Evolutionary conservation across 495 filamentous ascomycete genomes (phyloP).

Genomic region (Penicillium egyptiacum): DNA sequence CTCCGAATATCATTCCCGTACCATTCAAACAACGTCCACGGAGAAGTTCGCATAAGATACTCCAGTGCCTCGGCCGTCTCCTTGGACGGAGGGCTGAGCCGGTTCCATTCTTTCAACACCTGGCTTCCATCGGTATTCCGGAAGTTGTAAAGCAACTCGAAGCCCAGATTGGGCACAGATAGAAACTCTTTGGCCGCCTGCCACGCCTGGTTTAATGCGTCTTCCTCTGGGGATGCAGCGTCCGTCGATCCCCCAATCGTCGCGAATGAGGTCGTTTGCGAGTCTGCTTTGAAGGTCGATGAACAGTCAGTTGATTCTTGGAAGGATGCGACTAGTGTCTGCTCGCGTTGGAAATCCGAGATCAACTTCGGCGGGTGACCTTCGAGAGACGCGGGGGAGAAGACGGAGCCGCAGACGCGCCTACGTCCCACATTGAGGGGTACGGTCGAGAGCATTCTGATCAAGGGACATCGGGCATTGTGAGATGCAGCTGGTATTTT

Average conservation of each 20-base stretch:
- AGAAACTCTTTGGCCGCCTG: slow-evolving; percentile 64
- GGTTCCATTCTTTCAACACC: slow-evolving; percentile 33
- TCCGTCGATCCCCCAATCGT: slow-evolving; percentile 8
- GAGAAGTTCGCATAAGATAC: slow-evolving; percentile 32
- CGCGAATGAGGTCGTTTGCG: slow-evolving; percentile 16
- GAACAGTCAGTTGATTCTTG: slow-evolving; percentile 17
- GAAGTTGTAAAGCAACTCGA: slow-evolving; percentile 26
- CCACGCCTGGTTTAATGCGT: slow-evolving; percentile 68
- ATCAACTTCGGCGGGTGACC: slow-evolving; percentile 16
- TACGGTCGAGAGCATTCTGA: slow-evolving; percentile 27
- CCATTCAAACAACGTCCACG: slow-evolving; percentile 46
- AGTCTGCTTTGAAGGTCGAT: slow-evolving; percentile 24
- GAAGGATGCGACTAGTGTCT: slow-evolving; percentile 22
- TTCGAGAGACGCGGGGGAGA: slow-evolving; percentile 46
- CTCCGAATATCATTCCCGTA: slow-evolving; percentile 53
- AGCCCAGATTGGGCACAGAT: slow-evolving; percentile 48
- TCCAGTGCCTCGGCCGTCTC: slow-evolving; percentile 39
- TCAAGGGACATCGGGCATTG: slow-evolving; percentile 18
- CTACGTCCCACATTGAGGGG: slow-evolving; percentile 38
- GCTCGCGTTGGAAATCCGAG: slow-evolving; percentile 14
- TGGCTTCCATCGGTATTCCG: slow-evolving; percentile 30
- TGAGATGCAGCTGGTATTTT: slow-evolving; percentile 4
- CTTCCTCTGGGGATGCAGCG: slow-evolving; percentile 47
- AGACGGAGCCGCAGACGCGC: slow-evolving; percentile 54
- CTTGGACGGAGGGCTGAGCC: slow-evolving; percentile 32